Conservation (phyloP, 768 basidiomycete species). For the Pulveroboletus sp. region DNA sequence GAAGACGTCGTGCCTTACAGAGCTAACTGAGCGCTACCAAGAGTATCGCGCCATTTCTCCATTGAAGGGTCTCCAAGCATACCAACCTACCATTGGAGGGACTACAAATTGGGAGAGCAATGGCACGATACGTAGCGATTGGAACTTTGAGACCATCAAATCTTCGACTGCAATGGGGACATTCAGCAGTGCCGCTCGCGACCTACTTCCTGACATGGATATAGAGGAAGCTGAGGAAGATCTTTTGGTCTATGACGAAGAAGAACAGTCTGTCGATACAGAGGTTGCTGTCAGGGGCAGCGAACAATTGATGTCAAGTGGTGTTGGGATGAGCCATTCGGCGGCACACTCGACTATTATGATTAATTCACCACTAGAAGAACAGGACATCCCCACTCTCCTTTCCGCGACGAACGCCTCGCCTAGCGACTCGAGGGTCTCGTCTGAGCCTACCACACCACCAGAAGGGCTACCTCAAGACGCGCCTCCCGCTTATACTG, state of each 20-base stretch:
- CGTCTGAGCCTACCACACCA: constrained; percentile 36
- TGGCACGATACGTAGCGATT: constrained; percentile 82
- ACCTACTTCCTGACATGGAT: constrained; percentile 59
- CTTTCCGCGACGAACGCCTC: constrained; percentile 33
- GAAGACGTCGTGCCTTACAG: constrained; percentile 77
- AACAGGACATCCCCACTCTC: constrained; percentile 40
- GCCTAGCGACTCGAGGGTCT: constrained; percentile 37
- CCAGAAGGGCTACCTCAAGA: constrained; percentile 41
- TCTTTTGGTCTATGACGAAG: constrained; percentile 34
- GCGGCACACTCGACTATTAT: constrained; percentile 70
- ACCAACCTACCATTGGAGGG: constrained; percentile 54
- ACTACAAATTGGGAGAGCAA: constrained; percentile 64
- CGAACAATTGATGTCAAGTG: constrained; percentile 37
- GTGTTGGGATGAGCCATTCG: constrained; percentile 47
- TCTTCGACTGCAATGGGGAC: constrained; percentile 72
- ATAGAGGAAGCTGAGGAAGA: constrained; percentile 47
- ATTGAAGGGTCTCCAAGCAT: constrained; percentile 48
- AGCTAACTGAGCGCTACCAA: constrained; percentile 84
- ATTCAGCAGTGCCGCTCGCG: constrained; percentile 66
- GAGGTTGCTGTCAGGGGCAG: constrained; percentile 62
- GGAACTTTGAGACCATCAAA: constrained; percentile 91
- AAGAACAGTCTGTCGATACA: constrained; percentile 56
- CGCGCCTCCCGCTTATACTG: constrained; percentile 69
- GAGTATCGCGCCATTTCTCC: constrained; percentile 66
- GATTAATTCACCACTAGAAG: constrained; percentile 44